These are phyloP conservation scores for Periconia digitata DNA, from an alignment of 2,329 filamentous ascomycete genomes.

Conservation along the genomic window DNA sequence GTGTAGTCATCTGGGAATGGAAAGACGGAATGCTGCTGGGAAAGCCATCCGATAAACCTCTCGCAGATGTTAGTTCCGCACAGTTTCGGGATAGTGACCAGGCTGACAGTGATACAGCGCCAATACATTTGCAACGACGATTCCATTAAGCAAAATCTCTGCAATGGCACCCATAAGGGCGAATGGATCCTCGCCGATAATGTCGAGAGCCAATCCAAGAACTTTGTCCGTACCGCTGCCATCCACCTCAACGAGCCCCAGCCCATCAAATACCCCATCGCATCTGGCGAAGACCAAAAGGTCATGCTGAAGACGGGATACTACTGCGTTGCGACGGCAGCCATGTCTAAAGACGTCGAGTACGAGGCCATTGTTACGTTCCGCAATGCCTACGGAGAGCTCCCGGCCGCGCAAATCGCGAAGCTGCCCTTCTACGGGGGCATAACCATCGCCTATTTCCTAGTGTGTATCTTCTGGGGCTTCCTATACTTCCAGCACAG, in stretches of 20 bases:
- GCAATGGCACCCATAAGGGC: conserved; percentile 76
- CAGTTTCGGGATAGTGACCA: not conserved
- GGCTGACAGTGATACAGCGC: conserved; percentile 48
- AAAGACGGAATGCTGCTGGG: conserved; percentile 80
- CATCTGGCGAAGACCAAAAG: conserved; percentile 38
- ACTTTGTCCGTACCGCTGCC: conserved; percentile 75
- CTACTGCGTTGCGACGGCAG: conserved; percentile 85
- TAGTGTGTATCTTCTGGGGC: conserved; percentile 85
- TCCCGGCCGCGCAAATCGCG: conserved; percentile 91
- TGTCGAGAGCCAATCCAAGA: conserved; percentile 69
- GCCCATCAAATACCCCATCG: conserved; percentile 78
- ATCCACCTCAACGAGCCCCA: conserved; percentile 76
- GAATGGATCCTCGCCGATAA: conserved; percentile 81
- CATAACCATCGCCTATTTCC: conserved; percentile 88
- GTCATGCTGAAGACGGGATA: conserved; percentile 74
- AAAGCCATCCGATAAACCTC: conserved; percentile 49
- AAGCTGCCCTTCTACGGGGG: conserved; percentile 97
- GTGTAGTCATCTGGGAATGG: conserved; percentile 93
- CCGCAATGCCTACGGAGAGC: conserved; percentile 92
- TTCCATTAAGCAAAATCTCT: conserved; percentile 68
- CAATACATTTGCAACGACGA: conserved; percentile 76
- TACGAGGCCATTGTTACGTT: conserved; percentile 87
- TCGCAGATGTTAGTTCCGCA: conserved; percentile 26
- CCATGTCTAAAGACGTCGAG: conserved; percentile 63
- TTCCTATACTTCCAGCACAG: conserved; percentile 95